Evolutionary conservation across 495 filamentous ascomycete species (phyloP).

Genomic region (Aspergillus sparsus): DNA sequence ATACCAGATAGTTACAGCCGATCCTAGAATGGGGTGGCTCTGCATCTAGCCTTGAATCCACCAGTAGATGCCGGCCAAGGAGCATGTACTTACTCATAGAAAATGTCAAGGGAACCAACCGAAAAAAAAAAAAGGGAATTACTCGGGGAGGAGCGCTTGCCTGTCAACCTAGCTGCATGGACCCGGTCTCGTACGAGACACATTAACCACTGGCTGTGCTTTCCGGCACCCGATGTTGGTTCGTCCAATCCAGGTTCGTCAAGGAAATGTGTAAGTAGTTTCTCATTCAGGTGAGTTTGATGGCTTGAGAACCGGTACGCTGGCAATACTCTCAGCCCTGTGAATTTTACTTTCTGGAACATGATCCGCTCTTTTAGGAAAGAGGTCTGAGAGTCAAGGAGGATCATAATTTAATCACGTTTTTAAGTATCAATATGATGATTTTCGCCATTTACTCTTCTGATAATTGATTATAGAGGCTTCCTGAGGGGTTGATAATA

Average conservation of each 20-base stretch:
- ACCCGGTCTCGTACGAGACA: neutral
- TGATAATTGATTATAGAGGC: too few relatives aligned
- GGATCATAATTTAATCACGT: neutral
- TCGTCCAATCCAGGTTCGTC: neutral
- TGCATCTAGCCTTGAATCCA: slow-evolving; percentile 5
- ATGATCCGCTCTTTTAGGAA: slow-evolving; percentile 1
- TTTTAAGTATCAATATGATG: too few relatives aligned
- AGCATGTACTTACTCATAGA: neutral
- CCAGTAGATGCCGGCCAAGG: neutral
- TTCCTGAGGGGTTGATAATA: neutral
- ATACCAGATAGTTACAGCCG: slow-evolving; percentile 5
- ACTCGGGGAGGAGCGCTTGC: neutral
- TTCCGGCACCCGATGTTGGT: neutral
- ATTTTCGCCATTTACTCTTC: too few relatives aligned
- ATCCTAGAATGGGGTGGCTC: slow-evolving; percentile 10
- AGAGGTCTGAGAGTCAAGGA: slow-evolving; percentile 1
- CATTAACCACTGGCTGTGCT: neutral
- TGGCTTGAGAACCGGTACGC: slow-evolving; percentile 5
- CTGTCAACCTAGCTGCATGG: neutral
- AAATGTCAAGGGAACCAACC: neutral
- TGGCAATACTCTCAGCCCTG: slow-evolving; percentile 15
- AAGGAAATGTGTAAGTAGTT: neutral
- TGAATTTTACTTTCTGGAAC: slow-evolving; percentile 15
- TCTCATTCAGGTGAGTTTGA: slow-evolving; percentile 2
- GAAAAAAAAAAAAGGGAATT: neutral